A percentile compares a stretch with the other conserved stretches of the same genome.
phyloP scores from a whole-genome alignment of 2,329 filamentous ascomycete genomes.

The Aureobasidium mangrovei region DNA sequence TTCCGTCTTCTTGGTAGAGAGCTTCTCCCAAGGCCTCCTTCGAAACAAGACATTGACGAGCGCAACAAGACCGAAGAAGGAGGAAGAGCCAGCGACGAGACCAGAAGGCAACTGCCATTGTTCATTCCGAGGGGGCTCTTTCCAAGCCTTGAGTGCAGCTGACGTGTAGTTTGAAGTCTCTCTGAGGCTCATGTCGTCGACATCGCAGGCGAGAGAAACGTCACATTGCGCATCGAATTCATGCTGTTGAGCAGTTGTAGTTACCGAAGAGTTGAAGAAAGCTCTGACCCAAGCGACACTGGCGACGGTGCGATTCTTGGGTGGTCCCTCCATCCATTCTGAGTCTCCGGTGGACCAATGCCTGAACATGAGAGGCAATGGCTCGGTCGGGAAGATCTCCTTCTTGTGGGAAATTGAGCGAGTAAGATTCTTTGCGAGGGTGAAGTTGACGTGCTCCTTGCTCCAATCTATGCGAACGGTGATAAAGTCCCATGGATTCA shows the following conservation, averaged over 20 bases:
- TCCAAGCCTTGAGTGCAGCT: neutral
- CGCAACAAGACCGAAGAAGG: neutral
- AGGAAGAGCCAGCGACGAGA: neutral
- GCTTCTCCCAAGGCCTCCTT: neutral
- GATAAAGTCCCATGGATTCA: constrained; percentile 36
- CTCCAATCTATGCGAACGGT: constrained; percentile 43
- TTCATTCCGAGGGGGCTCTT: constrained; percentile 1
- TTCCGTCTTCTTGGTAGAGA: neutral
- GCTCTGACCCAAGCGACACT: constrained; percentile 38
- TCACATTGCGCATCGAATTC: neutral
- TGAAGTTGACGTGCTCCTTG: constrained; percentile 34
- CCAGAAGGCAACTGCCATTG: neutral
- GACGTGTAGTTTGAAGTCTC: neutral
- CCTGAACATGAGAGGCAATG: constrained; percentile 36
- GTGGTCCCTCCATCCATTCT: constrained; percentile 39
- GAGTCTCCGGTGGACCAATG: constrained; percentile 42
- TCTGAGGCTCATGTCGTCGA: constrained; percentile 1
- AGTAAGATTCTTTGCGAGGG: constrained; percentile 31
- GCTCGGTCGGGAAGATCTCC: constrained; percentile 33
- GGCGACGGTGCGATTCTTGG: constrained; percentile 31
- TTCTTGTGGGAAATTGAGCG: constrained; percentile 27
- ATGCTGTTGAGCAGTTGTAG: constrained; percentile 20
- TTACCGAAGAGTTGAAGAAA: constrained; percentile 43
- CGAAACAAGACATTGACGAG: constrained; percentile 7
- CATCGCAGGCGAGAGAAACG: neutral